Base-by-base conservation (phyloP, 768 basidiomycete genomes). In the Rhizopogon vinicolor region DNA sequence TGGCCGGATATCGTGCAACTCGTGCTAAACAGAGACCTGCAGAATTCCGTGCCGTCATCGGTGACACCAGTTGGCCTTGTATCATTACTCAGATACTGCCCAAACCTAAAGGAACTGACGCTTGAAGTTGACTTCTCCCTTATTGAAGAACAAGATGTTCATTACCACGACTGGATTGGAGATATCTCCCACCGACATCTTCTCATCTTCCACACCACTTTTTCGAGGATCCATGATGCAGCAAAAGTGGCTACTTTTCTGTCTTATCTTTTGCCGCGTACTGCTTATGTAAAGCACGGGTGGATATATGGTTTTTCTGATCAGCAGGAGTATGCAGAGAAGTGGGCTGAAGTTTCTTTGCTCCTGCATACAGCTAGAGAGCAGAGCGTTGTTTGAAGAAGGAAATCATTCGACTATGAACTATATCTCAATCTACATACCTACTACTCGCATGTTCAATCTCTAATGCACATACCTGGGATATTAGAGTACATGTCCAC, bases 191-290 rank as follows among this genome's bases (percentile, higher is more conserved):
- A 37, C 33, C 14, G 1, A 3, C 19, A n/a, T 6, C 48, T 49
- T 49, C 22, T 19, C 10, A 9, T 22, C 8, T 25, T 49, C 19
- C 64, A 64, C 13, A 40, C 54, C 9, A 31, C 35, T 18, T 60
- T 62, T 48, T 68, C 68, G 13, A 6, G 18, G 8, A 66, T 70
- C 53, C 3, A 28, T 18, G 40, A 18, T 43, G 66, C 66, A 10
- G 10, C 53, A 44, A 31, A 55, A 29, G 39, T 70, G 0, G 64
- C 66, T 7, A 62, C 62, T 52, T 70, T 70, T 35, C 41, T 68
- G 54, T 64, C 64, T 18, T 62, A 64, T 5, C 45, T 68, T n/a
- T 61, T 60, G 51, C 68, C 66, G 1, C 45, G 56, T 28, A 8
- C 65, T 37, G 41, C 49, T 29, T 8, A 8, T 18, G 43, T 66